Evolutionary conservation across 306 rosid genomes (phyloP), one percentile per base, ranked within the genome.

Genomic region (Cyamopsis tetragonoloba): DNA sequence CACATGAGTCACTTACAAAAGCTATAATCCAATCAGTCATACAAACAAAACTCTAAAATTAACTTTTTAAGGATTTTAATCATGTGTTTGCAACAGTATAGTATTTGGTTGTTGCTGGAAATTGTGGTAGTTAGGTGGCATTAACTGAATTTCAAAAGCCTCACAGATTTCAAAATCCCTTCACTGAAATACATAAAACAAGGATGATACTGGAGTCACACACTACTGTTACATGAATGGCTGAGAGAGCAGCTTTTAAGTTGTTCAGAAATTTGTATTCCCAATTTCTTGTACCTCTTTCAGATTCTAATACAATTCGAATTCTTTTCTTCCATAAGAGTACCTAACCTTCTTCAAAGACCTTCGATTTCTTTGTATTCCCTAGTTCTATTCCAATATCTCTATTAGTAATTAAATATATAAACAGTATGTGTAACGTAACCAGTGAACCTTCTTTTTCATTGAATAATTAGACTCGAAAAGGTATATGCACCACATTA

Each of bases 1-100:
- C 9, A n/a, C 10, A 51, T n/a, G 11, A 72, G 55, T 78, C 72
- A 73, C 7, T 50, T 42, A 34, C 4, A 59, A 49, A 71, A 5
- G 11, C 55, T 66, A 27, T 22, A 50, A 4, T 49, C 19, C 44
- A 65, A 48, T 43, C 30, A 24, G 12, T 60, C 47, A 6, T 49
- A 48, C 7, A 10, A 5, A n/a, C n/a, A n/a, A n/a, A n/a, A 30
- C 23, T 30, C 38, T 20, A 68, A 23, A 70, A 15, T 42, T 17
- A 0, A 63, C 27, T 3, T 56, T 55, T 6, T 17, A 56, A 30
- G 7, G 24, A 26, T 9, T 14, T 13, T 30, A 14, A 56, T 56
- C 15, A 53, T 12, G 63, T 31, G 62, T 9, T 15, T 24, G 6
- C 14, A 19, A 7, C 3, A 12, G 11, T 32, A 30, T 55, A 28